These are phyloP conservation scores for Juncus effusus DNA, from an alignment of 176 grass and related monocot species.

Conservation along the genomic window DNA sequence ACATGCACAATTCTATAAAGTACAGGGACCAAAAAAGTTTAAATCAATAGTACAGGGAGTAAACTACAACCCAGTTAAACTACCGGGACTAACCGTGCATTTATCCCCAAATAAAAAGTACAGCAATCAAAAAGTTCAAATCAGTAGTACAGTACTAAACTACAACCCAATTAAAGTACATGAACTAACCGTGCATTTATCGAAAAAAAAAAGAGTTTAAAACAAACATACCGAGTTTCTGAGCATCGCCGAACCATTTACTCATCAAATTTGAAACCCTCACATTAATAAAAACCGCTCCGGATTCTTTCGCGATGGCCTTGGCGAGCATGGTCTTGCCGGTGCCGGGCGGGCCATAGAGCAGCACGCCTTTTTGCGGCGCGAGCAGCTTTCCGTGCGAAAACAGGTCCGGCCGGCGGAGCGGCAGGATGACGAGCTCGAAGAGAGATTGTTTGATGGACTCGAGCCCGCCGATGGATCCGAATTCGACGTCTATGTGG, in stretches of 20 bases:
- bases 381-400: slow-evolving; percentile 75
- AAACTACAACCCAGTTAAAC: too few relatives aligned
- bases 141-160: too few relatives aligned
- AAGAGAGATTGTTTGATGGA: slow-evolving; percentile 70
- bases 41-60: not conserved
- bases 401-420: slow-evolving; percentile 79
- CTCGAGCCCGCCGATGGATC: slow-evolving; percentile 78
- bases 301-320: slow-evolving; percentile 87
- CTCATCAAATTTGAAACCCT: slow-evolving; percentile 97
- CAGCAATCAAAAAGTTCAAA: too few relatives aligned
- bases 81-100: not conserved
- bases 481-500: slow-evolving; percentile 81
- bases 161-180: too few relatives aligned
- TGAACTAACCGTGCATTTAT: not conserved
- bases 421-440: slow-evolving; percentile 91
- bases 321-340: slow-evolving; percentile 99
- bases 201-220: not conserved
- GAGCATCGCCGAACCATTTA: slow-evolving; percentile 97
- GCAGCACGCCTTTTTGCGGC: slow-evolving; percentile 88
- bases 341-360: slow-evolving; percentile 82
- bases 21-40: too few relatives aligned
- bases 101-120: too few relatives aligned
- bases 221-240: slow-evolving; percentile 73
- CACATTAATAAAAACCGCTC: slow-evolving; percentile 94
- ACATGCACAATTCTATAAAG: too few relatives aligned